Evolutionary conservation across 768 basidiomycete genomes (phyloP).

Genomic region (Mycena venus): DNA sequence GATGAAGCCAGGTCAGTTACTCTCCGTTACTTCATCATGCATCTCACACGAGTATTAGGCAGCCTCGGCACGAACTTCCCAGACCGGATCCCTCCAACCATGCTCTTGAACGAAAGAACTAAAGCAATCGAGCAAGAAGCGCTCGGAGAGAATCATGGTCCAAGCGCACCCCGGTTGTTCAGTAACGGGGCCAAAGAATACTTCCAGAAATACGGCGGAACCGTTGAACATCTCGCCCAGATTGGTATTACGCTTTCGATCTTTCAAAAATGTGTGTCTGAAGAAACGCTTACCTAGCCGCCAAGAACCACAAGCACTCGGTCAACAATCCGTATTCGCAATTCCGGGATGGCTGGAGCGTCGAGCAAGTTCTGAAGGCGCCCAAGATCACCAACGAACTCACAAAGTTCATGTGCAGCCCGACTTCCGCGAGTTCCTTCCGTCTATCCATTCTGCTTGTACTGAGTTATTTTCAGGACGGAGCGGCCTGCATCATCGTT

Average conservation of each 20-base stretch:
- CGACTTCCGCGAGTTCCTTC: slow-evolving; percentile 70
- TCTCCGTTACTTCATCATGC: neutral
- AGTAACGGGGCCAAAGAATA: slow-evolving; percentile 84
- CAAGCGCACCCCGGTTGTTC: slow-evolving; percentile 80
- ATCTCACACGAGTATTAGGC: slow-evolving; percentile 47
- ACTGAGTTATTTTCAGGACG: slow-evolving; percentile 61
- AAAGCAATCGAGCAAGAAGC: slow-evolving; percentile 61
- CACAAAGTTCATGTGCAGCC: slow-evolving; percentile 90
- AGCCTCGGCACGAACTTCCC: slow-evolving; percentile 78
- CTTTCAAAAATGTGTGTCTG: neutral
- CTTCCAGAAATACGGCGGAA: slow-evolving; percentile 79
- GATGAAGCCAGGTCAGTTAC: slow-evolving; percentile 66
- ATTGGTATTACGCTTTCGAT: slow-evolving; percentile 64
- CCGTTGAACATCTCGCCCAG: slow-evolving; percentile 75
- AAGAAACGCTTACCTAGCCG: slow-evolving; percentile 55
- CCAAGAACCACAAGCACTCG: slow-evolving; percentile 89
- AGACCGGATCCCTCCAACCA: slow-evolving; percentile 63
- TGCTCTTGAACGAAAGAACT: slow-evolving; percentile 58
- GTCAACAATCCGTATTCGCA: slow-evolving; percentile 89
- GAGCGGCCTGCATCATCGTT: slow-evolving; percentile 82
- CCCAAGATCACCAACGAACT: slow-evolving; percentile 79
- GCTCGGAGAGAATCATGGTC: slow-evolving; percentile 77
- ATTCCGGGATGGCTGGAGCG: slow-evolving; percentile 83
- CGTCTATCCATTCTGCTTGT: neutral
- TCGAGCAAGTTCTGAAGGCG: slow-evolving; percentile 76